Conservation (phyloP, 805 yeast species). For the Starmera amethionina region DNA sequence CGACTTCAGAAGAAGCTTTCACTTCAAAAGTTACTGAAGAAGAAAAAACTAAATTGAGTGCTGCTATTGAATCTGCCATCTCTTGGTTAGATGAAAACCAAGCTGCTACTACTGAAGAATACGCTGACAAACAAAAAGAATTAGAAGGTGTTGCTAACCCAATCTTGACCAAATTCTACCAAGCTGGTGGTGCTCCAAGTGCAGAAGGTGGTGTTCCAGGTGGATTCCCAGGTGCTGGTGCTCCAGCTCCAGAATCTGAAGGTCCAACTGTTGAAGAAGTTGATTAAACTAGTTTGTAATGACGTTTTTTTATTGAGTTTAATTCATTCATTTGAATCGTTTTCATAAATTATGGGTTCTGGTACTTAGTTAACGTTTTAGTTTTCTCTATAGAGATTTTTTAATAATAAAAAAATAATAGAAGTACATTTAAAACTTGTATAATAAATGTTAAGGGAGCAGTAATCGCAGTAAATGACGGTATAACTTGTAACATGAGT, state of each 20-base stretch:
- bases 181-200: conserved; percentile 83
- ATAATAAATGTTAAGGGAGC: too few species aligned
- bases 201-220: conserved; percentile 55
- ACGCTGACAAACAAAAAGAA: conserved; percentile 87
- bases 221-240: conserved; percentile 46
- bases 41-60: conserved; percentile 58
- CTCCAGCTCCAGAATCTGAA: conserved; percentile 35
- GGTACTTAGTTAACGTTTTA: too few species aligned
- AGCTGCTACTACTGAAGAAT: conserved; percentile 90
- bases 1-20: conserved; percentile 64
- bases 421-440: too few species aligned
- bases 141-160: conserved; percentile 93
- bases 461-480: too few species aligned
- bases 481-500: too few species aligned
- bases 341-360: too few species aligned
- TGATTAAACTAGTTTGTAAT: conserved; percentile 35
- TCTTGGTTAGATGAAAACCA: conserved; percentile 90
- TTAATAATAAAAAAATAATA: too few species aligned
- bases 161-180: conserved; percentile 94
- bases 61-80: conserved; percentile 79
- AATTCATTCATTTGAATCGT: too few species aligned
- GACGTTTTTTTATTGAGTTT: too few species aligned
- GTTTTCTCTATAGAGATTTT: too few species aligned
- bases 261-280: conserved; percentile 77
- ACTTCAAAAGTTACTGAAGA: conserved; percentile 70